Conservation (phyloP, 2,329 filamentous ascomycete species). For the Fusarium pseudograminearum region DNA sequence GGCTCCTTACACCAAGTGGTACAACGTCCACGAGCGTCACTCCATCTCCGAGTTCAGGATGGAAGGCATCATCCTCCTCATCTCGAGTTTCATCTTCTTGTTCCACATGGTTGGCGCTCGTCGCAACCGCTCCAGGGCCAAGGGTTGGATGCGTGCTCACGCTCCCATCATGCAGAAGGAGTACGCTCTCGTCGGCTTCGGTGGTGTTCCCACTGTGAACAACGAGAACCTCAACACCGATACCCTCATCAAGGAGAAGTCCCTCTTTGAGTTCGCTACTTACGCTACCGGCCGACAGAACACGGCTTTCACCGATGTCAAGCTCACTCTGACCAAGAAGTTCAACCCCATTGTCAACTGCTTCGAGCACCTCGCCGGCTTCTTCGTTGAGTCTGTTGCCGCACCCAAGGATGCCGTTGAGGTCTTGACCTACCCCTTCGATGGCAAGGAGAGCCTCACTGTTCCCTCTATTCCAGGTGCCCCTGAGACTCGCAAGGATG, state of each 20-base stretch:
- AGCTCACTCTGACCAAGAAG: conserved; percentile 83
- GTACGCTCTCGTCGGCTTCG: conserved; percentile 89
- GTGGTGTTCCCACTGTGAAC: conserved; percentile 65
- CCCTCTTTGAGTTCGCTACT: conserved; percentile 84
- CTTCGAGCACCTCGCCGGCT: conserved; percentile 75
- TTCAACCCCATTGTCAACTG: conserved; percentile 79
- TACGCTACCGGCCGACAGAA: conserved; percentile 96
- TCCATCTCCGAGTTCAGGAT: conserved; percentile 85
- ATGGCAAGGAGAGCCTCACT: conserved; percentile 86
- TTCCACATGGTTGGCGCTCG: conserved; percentile 85
- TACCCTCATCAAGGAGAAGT: conserved; percentile 82
- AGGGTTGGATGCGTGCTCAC: conserved; percentile 82
- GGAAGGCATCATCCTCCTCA: conserved; percentile 83
- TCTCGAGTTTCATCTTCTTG: conserved; percentile 79
- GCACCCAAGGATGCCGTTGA: conserved; percentile 79
- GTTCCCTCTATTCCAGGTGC: conserved; percentile 74
- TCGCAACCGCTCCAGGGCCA: conserved; percentile 83
- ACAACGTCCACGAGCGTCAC: conserved; percentile 93
- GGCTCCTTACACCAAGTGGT: conserved; percentile 90
- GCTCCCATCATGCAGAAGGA: conserved; percentile 79
- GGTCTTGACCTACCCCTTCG: conserved; percentile 86
- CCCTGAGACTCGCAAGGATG: conserved; percentile 65
- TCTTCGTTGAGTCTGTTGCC: conserved; percentile 83
- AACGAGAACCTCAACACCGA: conserved; percentile 54
- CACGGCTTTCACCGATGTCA: conserved; percentile 88